Base-by-base conservation (phyloP, 208 protist species). In the Paratrypanosoma confusum region DNA sequence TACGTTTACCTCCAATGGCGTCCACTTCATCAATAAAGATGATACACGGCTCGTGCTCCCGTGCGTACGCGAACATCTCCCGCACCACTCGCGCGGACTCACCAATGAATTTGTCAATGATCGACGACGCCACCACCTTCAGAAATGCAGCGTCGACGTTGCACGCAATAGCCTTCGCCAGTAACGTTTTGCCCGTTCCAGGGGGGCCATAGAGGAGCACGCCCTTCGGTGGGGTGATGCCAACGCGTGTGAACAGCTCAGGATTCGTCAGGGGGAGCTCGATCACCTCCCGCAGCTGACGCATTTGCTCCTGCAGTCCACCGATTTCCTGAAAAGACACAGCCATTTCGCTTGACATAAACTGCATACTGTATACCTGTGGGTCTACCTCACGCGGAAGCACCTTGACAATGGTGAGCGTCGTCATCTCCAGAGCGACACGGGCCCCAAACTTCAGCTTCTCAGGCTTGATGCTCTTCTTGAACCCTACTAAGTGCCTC, bases 11-110 rank as follows among this genome's bases (percentile, higher is more conserved):
- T 43, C 97, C 98, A 46, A 99, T 99, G 20, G 98, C 98, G 55
- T 99, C 98, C 44, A 99, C 97, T 72, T 99, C 98, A 73, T 99
- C 98, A 77, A 99, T 99, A 65, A 99, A 99, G 50, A 99, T 99
- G 50, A 99, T 97, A 67, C 97, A 99, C 8, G 98, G 97, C 77
- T 99, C 72, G 71, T 99, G 95, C 32, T 98, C 96, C 5, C 87
- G 73, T 11, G 91, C 89, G 71, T 94, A 96, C 61, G 88, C 96
- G 71, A 99, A 99, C 97, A 99, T 99, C 59, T 99, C 97, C 29
- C 98, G 86, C 52, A 99, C 95, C 17, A 99, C 71, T 25, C 97
- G 82, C 11, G 97, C 96, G 14, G 81, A 95, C 72, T 99, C 98
- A 41, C 98, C 98, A 74, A 99, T 99, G 80, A 99, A 99, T 76